A percentile compares a stretch with the other conserved stretches of the same genome.
Conservation (phyloP, 768 basidiomycete genomes). For the Pleurotus salmoneostramineus region DNA sequence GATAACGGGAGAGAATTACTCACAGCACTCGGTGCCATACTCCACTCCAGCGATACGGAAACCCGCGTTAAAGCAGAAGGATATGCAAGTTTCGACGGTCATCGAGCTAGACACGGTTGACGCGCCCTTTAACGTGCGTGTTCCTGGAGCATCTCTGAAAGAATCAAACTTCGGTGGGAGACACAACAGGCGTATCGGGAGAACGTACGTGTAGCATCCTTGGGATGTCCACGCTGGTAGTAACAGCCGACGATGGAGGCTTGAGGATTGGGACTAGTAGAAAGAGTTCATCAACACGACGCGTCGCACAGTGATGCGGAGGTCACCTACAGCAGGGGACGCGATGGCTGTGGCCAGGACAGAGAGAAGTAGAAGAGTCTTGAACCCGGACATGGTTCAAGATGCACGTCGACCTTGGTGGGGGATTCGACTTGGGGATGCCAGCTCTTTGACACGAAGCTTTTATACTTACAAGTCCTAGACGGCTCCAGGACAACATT, state of each 20-base stretch:
- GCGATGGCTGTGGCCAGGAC: not conserved
- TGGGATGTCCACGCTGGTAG: conserved; percentile 1
- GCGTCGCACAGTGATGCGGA: not conserved
- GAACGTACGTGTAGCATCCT: conserved; percentile 2
- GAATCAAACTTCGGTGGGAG: too few species aligned
- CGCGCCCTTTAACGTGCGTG: conserved; percentile 3
- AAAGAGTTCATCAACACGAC: not conserved
- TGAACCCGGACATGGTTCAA: not conserved
- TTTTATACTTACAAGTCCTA: too few species aligned
- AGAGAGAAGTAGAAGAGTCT: not conserved
- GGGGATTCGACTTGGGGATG: not conserved
- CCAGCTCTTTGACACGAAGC: not conserved
- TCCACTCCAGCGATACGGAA: conserved; percentile 39
- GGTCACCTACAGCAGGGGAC: not conserved
- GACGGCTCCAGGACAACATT: too few species aligned
- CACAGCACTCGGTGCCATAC: conserved; percentile 30
- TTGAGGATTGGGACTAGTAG: not conserved
- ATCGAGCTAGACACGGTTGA: conserved; percentile 7
- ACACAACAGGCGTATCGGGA: not conserved
- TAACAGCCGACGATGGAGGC: not conserved
- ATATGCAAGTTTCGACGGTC: conserved; percentile 36
- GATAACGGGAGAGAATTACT: not conserved
- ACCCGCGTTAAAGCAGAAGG: conserved; percentile 32
- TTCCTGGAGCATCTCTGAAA: not conserved
- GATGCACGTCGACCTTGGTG: too few species aligned